Evolutionary conservation across 495 filamentous ascomycete genomes (phyloP), one percentile per base, ranked within the genome.

Genomic region (Aspergillus sclerotioniger): DNA sequence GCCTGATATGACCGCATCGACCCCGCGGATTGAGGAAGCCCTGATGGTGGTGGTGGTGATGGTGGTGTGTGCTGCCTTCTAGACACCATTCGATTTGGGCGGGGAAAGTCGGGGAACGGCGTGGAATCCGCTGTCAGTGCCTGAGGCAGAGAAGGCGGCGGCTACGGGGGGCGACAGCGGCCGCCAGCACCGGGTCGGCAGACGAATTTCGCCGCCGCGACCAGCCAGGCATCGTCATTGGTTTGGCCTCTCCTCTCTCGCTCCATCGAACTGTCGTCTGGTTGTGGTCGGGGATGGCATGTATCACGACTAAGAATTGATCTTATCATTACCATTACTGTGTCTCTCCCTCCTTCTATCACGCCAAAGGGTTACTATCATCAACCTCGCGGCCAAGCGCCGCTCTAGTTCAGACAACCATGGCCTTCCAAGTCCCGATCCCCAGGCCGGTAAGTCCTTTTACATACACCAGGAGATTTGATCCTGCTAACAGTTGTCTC

Each of bases 341-440:
- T 62, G 8, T 41, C 45, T 28, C 48, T 44, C 20, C 50, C 20
- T 8, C 4, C 51, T 39, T 48, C 32, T 15, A 61, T 51, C 15
- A 19, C 28, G 0, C 37, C 20, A 58, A 63, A 67, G 66, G 65
- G 64, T 51, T 63, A 35, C 59, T 57, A n/a, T 44, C 46, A 19
- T 56, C 25, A 56, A 65, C 61, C 45, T 62, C 54, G 69, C 75
- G 76, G 76, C 76, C 74, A 47, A 66, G 75, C 49, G 75, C 76
- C 74, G 75, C 70, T 67, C 43, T 60, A 57, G 28, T 67, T 62
- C 64, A 63, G 67, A 73, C 69, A 71, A 70, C 58, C 66, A 82
- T 82, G 80, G 78, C 75, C 63, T 79, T 80, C 61, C 77, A 78
- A 70, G 63, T 65, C 56, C 66, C 76, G 49, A 67, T 73, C 46